Base-by-base conservation (phyloP, 202 grass and related monocot genomes). In the Elaeis oleifera region DNA sequence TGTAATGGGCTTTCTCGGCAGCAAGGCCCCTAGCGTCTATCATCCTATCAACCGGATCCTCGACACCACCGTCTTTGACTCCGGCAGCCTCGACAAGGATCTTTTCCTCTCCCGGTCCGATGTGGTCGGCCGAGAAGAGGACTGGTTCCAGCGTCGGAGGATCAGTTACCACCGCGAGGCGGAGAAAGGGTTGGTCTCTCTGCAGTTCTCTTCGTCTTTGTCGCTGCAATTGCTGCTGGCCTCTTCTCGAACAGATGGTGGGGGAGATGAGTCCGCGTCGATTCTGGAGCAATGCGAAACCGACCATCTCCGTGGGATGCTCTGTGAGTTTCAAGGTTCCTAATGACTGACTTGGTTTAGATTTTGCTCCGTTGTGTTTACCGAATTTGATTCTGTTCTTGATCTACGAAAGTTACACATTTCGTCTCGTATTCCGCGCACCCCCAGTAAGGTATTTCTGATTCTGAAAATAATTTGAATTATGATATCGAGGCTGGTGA, bases 151-250 rank as follows among this genome's bases (percentile, higher is more conserved):
- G 22, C 3, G 39, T 18, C 52, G 80, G 51, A 77, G 73, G 56
- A 67, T 97, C 51, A 86, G 87, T 70, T 89, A 86, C 67, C 64
- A 89, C 87, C 73, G 56, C 29, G 87, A 97, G 18, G 74, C 55
- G 59, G 84, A 84, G 50, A 75, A 25, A 63, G 81, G 60, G 36
- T 66, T 89, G 68, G 87, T 89, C 23, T 91, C 85, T 68, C 76
- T 96, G 7, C 81, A 91, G 56, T 83, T 88, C 64, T 64, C 84
- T 22, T 71, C 76, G 16, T 79, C 80, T 39, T 51, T 75, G 14
- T 25, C 73, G 57, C 66, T 49, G 5, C 69, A 83, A 31, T 66
- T 65, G 16, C 48, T 58, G 58, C 23, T 69, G 15, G 54, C 56
- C 49, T 21, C 72, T 15, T 53, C 58, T 5, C 36, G 18, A 69